Evolutionary conservation across 331 rosid genomes (phyloP), one percentile per base, ranked within the genome.

Genomic region (Rhamnella rubrinervis): DNA sequence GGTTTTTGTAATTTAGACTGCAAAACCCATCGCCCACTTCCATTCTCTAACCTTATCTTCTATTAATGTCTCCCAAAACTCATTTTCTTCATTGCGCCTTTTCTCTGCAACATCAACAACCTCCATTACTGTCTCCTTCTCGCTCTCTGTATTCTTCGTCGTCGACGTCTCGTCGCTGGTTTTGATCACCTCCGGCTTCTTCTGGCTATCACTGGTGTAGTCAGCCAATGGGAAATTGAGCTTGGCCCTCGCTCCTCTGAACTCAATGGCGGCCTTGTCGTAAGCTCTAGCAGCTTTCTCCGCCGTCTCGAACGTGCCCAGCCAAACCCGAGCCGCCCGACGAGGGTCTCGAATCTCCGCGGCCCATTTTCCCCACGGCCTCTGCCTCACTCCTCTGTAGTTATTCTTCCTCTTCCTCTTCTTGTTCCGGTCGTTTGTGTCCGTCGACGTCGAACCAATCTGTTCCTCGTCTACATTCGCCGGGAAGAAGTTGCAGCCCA

Each of bases 361-460:
- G 3, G 87, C 93, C 91, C 91, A 89, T 53, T 87, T 89, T 8
- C 90, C 93, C 96, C 89, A 77, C 3, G 89, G 87, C 77, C 91
- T 85, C 80, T 76, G 89, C 56, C 93, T 73, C 72, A 87, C 96
- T 57, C 96, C 96, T 65, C 86, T 77, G 83, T 79, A 81, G 5
- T 69, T 72, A 16, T 56, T 40, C 66, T 66, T 70, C 67, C 10
- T 55, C 46, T 59, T 80, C 76, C 37, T 65, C 31, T 39, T 41
- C 9, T 59, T 53, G 13, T 55, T 69, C 25, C n/a, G 35, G 10
- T 21, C 37, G 14, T 21, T 58, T 23, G 31, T 23, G 16, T 16
- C 58, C 74, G 35, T 50, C n/a, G 3, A 17, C 19, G 6, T 57
- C 12, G 8, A 9, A 28, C 28, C 67, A 15, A 20, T 31, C 47